These are phyloP conservation scores for Carnegiea gigantea DNA, from an alignment of 179 eudicot genomes.

Conservation along the genomic window DNA sequence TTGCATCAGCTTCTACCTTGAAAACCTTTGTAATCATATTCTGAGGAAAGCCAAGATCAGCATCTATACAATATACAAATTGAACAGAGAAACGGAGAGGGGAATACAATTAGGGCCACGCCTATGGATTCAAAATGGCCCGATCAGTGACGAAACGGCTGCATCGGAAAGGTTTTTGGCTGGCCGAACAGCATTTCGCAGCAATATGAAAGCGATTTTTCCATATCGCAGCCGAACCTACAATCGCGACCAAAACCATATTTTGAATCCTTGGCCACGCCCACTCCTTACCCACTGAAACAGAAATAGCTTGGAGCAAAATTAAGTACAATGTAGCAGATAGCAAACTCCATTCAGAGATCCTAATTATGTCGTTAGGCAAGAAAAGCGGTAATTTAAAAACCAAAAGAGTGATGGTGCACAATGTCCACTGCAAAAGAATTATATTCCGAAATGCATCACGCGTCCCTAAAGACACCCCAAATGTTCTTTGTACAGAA, in stretches of 20 bases:
- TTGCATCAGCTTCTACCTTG: slow-evolving; percentile 31
- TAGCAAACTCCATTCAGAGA: neutral
- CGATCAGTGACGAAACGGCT: too few species aligned
- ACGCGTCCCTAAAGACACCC: neutral
- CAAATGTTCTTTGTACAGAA: too few species aligned
- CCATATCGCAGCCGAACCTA: too few species aligned
- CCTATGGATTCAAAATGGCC: neutral
- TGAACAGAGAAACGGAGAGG: neutral
- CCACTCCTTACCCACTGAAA: neutral
- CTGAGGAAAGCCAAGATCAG: slow-evolving; percentile 27
- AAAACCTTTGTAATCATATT: slow-evolving; percentile 27
- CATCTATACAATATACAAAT: neutral
- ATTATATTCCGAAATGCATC: neutral
- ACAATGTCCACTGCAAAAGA: neutral
- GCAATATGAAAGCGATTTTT: too few species aligned
- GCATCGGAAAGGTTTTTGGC: too few species aligned
- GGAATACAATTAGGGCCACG: neutral
- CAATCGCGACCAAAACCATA: too few species aligned
- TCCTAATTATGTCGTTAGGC: neutral
- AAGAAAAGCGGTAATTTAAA: neutral
- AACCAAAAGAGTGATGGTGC: neutral
- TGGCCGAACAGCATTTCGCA: too few species aligned
- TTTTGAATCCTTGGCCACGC: neutral
- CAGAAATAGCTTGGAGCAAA: neutral
- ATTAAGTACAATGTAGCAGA: neutral